A percentile compares a stretch with the other conserved stretches of the same genome.
These are phyloP conservation scores for Paecilomyces sp. DNA, from an alignment of 2,329 filamentous ascomycete genomes.

Conservation along the genomic window DNA sequence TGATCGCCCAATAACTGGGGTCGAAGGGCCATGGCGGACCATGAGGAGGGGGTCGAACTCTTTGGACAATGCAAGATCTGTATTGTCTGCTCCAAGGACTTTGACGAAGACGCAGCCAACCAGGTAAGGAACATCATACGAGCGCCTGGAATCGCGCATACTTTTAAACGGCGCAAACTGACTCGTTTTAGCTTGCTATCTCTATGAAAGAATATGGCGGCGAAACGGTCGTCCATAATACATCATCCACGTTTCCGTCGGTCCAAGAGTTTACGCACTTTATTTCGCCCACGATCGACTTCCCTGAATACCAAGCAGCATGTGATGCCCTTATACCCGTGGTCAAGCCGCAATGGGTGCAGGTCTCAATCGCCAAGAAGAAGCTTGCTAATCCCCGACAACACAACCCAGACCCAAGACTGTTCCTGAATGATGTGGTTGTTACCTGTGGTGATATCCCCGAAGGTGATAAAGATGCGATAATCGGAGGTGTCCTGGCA, in stretches of 20 bases:
- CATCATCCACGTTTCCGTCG: constrained; percentile 26
- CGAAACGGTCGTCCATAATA: constrained; percentile 35
- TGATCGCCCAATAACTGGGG: not conserved
- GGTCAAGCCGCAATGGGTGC: constrained; percentile 75
- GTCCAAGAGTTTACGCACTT: constrained; percentile 54
- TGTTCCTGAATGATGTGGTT: constrained; percentile 81
- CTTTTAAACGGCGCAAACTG: constrained; percentile 3
- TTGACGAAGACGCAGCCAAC: constrained; percentile 31
- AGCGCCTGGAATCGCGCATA: not conserved
- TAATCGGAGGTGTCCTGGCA: constrained; percentile 80
- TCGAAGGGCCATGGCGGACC: constrained; percentile 18
- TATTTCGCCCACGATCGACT: constrained; percentile 75
- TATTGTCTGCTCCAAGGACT: constrained; percentile 36
- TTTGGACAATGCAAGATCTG: constrained; percentile 41
- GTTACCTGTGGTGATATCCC: constrained; percentile 81
- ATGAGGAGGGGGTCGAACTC: constrained; percentile 23
- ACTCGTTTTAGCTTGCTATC: constrained; percentile 34
- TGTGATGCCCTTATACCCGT: constrained; percentile 75
- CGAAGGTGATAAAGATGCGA: constrained; percentile 79
- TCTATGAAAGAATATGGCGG: constrained; percentile 44
- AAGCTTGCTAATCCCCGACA: constrained; percentile 73
- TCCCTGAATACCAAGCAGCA: constrained; percentile 73
- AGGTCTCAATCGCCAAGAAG: constrained; percentile 58
- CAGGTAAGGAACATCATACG: constrained; percentile 25
- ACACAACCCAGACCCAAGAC: constrained; percentile 81